Evolutionary conservation across 805 yeast species (phyloP), one percentile per base, ranked within the genome.

Genomic region (Cyberlindnera veronae): DNA sequence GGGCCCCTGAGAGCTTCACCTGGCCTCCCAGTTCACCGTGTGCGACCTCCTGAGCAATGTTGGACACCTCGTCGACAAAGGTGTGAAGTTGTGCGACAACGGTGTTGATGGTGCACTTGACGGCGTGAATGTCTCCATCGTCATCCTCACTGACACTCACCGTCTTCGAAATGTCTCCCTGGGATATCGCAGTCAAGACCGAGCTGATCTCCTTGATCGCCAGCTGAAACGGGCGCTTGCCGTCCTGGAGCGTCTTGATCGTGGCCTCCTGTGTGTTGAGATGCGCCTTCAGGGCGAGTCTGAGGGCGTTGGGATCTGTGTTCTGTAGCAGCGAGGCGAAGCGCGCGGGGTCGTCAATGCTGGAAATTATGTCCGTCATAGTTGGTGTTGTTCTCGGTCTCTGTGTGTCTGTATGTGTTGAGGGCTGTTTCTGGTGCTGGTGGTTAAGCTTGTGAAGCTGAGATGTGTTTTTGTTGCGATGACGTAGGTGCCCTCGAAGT

Each of bases 1-100:
- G 85, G 20, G 85, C 90, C 44, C 80, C 82, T 17, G 77, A 80
- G 41, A 83, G 81, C 45, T 79, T 74, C 2, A 95, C 95, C 60
- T 86, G 95, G 8, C 95, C 95, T 38, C 95, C 95, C 38, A 86
- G 69, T 36, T 87, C 74, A 47, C 95, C 95, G 51, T 85, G 85
- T 14, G 95, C 95, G 17, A 89, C 89, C 61, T 87, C 95, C 44
- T 93, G 71, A 3, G 95, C 91, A 11, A 86, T 95, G 45, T 89
- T 77, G 2, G 91, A 80, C 27, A 86, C 95, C 61, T 48, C 49
- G 18, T 87, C 95, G 51, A 84, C 82, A 2, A 44, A 38, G 27
- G 41, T 7, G 82, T 81, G 55, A 85, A 85, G 74, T 60, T 84
- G 95, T 55, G 82, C 88, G 82, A 86, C 83, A 91, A 87, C 84